Evolutionary conservation across 768 basidiomycete genomes (phyloP), one percentile per base, ranked within the genome.

Genomic region (Mrakia frigida): DNA sequence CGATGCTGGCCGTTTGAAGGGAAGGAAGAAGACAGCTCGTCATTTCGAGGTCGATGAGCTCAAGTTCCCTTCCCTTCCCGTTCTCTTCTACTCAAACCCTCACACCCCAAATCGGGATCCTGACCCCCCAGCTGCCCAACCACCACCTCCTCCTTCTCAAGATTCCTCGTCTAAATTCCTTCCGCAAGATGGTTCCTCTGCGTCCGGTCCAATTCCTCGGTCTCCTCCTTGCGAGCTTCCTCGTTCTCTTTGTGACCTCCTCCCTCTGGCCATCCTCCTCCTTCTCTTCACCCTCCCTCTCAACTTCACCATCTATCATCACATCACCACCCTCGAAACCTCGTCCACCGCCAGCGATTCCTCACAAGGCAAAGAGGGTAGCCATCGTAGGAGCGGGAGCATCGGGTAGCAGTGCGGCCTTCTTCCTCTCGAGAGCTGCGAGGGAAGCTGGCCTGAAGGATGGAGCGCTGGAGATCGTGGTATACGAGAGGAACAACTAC

Each of bases 361-460:
- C 65, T 53, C 33, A 37, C 31, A 9, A 13, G 21, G 31, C 9
- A 9, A 70, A 63, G 35, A 33, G 90, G 67, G 87, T 97, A 79
- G 94, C 94, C 11, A 89, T 97, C 81, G 88, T 97, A 73, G 94
- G 94, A 25, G 94, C 94, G 0, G 94, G 94, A 37, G 93, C 94
- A 21, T 92, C 86, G 14, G 94, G 94, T 13, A 88, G 88, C 23
- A 91, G 92, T 35, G 91, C 93, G 31, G 82, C 84, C 25, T 83
- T 81, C 78, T 84, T 82, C 74, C 70, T 93, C 89, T 3, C 92
- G 88, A 92, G 93, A 90, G 89, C 95, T 73, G 87, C 88, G 28
- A 91, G 90, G 81, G 91, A 90, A 37, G 89, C 90, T 10, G 23
- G 77, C 41, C 63, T 79, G 16, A 74, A 80, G 23, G 89, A 87